Base-by-base conservation (phyloP, 768 basidiomycete genomes). In the Pleurotus tuoliensis region DNA sequence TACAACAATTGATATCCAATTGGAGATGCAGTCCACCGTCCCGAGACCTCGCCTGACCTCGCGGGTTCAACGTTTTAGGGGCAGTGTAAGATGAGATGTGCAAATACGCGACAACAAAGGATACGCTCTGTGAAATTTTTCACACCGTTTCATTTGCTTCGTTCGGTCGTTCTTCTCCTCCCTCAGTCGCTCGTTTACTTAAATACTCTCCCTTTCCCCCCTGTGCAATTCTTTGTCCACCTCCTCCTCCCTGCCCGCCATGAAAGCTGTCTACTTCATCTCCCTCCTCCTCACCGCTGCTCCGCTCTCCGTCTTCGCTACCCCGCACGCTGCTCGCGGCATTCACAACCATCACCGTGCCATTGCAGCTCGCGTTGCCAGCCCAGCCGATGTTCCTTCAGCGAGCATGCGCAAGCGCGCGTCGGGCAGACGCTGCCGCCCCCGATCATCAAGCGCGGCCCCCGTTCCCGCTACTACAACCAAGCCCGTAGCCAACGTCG, bases 291-390 rank as follows among this genome's bases (percentile, higher is more conserved):
- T 81, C 69, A 69, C 76, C 44, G 71, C 61, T 62, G 67, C 70
- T 47, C 66, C 71, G 47, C 68, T 67, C 59, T 60, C 63, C 50
- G 75, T 72, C 38, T 71, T 77, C 61, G 70, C 74, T 16, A 73
- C 71, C 24, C 73, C 77, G 37, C 79, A 80, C 64, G 25, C 47
- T 59, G 65, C 71, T 52, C 72, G 72, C 55, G 62, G 68, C 54
- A 54, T 62, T 41, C 64, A 70, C 59, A 41, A 18, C 24, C 51
- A 40, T 39, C 77, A 79, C 65, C 78, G 73, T 59, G 73, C 71
- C 46, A 37, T 82, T 55, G 76, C 79, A 41, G 77, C 75, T 27
- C 77, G 77, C 56, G 71, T 73, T n/a, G 64, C 72, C 27, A 63
- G 66, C 12, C 70, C 75, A 16, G 68, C 60, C 8, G 66, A 69